Evolutionary conservation across 768 basidiomycete species (phyloP), one percentile per base, ranked within the genome.

Genomic region (Gloeophyllum trabeum): DNA sequence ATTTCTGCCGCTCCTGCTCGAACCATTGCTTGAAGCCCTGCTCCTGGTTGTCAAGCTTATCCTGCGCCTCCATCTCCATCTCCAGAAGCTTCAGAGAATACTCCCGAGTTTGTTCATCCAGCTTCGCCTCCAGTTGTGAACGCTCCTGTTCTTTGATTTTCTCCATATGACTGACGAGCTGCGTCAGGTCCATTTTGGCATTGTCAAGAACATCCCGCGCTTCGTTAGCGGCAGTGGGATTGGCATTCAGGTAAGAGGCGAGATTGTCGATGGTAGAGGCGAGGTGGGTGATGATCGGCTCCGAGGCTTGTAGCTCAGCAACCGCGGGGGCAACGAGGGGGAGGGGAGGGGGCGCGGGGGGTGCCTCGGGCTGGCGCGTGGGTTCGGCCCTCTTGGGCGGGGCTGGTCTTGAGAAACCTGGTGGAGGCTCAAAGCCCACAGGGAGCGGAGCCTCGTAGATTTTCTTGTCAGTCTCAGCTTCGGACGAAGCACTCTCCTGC

Each of bases 371-470:
- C 4, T 41, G 42, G n/a, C 54, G 51, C 4, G 47, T 46, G 5
- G 54, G 43, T 10, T 50, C 48, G 21, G 49, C 47, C 16, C 64
- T 59, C 54, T 77, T 75, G 23, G 71, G 62, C 16, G 77, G 69
- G 18, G 64, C 49, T 10, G 85, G 79, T 28, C 79, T 71, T 43
- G 71, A 67, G 59, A 78, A 97, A 16, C 94, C 94, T 19, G 89
- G 89, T 24, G 94, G 93, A 6, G 84, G 89, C 59, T 97, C 92
- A 57, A 87, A 89, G 10, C 92, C 94, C 40, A 99, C 62, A n/a
- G 94, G 96, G 19, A 98, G 68, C 4, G 82, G 81, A 14, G 63
- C 71, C 35, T 64, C 61, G 55, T 94, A 94, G 16, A 83, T 64
- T 35, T 64, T 63, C 23, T 48, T 44, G 43, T 52, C 44, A 19